These are phyloP conservation scores for Symbiodinium natans DNA, from an alignment of 73 alveolate genomes.

Conservation along the genomic window DNA sequence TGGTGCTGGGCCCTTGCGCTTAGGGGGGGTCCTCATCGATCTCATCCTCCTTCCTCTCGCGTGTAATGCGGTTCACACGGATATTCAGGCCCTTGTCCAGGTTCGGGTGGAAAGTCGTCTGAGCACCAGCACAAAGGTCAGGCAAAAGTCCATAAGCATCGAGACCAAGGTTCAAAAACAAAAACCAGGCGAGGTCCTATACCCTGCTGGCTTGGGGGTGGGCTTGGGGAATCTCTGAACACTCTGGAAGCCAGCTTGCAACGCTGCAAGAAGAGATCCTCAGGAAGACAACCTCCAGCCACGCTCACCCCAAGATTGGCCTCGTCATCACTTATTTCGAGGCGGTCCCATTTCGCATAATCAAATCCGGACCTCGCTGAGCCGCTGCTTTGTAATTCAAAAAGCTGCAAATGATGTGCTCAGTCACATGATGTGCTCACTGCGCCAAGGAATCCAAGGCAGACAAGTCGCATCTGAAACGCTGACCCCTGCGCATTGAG, in stretches of 20 bases:
- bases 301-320: too few species aligned
- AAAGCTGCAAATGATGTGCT: too few species aligned
- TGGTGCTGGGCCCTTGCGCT: too few species aligned
- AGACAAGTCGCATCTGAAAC: background rate
- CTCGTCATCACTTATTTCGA: slow-evolving; percentile 89
- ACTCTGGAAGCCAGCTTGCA: too few species aligned
- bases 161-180: background rate
- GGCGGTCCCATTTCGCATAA: slow-evolving; percentile 85
- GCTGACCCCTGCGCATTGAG: background rate
- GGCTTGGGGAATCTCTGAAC: too few species aligned
- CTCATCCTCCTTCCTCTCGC: slow-evolving; percentile 88
- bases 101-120: slow-evolving; percentile 85
- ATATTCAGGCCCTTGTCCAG: slow-evolving; percentile 91
- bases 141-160: background rate
- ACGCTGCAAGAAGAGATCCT: too few species aligned
- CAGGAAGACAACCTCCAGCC: too few species aligned
- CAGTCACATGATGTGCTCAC: too few species aligned
- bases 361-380: slow-evolving; percentile 65
- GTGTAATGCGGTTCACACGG: slow-evolving; percentile 93
- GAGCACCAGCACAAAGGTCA: background rate
- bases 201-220: too few species aligned
- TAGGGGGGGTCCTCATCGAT: too few species aligned
- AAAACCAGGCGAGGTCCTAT: too few species aligned
- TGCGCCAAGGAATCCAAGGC: background rate
- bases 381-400: background rate